Evolutionary conservation across 306 rosid species (phyloP).

Genomic region (Sophora flavescens): DNA sequence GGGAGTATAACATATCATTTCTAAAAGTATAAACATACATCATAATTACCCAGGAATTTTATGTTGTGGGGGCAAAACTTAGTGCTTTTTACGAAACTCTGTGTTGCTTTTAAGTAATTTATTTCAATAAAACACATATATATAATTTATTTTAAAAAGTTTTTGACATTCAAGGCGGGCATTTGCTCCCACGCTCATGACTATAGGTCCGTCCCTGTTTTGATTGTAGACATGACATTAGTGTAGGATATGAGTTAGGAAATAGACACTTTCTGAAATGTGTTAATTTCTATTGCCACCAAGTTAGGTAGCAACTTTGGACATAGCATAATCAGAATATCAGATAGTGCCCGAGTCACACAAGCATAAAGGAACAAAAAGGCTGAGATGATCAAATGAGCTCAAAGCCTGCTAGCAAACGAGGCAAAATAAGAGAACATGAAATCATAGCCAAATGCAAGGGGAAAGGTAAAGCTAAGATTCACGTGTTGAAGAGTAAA

Average conservation of each 20-base stretch:
- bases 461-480: slow-evolving; percentile 42
- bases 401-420: slow-evolving; percentile 41
- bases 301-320: slow-evolving; percentile 46
- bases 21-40: too few species aligned
- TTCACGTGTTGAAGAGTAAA: slow-evolving; percentile 37
- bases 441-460: slow-evolving; percentile 43
- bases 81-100: too few species aligned
- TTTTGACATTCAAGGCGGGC: too few species aligned
- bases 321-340: slow-evolving; percentile 41
- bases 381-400: slow-evolving; percentile 36
- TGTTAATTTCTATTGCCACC: slow-evolving; percentile 35
- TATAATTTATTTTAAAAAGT: too few species aligned
- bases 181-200: too few species aligned
- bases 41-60: too few species aligned
- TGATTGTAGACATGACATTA: slow-evolving; percentile 49
- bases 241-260: slow-evolving; percentile 26
- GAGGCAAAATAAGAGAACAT: slow-evolving; percentile 41
- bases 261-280: slow-evolving; percentile 36
- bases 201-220: too few species aligned
- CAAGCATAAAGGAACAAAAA: slow-evolving; percentile 29
- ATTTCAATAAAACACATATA: too few species aligned
- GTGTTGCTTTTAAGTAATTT: too few species aligned
- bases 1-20: too few species aligned
- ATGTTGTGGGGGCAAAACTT: too few species aligned
- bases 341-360: slow-evolving; percentile 34